A percentile compares a stretch with the other conserved stretches of the same genome.
Evolutionary conservation across 2,329 filamentous ascomycete genomes (phyloP).

Genomic region (Trichoderma oligosporum): DNA sequence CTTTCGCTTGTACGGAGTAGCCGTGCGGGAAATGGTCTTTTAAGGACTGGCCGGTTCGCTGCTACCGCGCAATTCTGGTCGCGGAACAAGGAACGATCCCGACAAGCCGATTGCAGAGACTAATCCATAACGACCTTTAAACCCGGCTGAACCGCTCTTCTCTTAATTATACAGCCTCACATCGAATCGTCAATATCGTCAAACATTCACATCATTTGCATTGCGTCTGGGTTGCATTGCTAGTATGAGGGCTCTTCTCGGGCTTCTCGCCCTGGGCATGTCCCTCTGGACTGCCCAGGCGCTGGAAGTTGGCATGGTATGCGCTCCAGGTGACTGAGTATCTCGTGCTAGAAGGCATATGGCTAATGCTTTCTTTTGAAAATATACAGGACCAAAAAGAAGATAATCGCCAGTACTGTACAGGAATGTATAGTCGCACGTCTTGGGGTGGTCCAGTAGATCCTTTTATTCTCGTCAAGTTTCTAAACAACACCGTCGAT

Average conservation of each 20-base stretch:
- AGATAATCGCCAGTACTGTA: constrained; percentile 76
- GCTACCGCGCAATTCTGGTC: constrained; percentile 12
- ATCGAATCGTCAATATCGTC: not conserved
- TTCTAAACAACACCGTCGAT: constrained; percentile 57
- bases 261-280: constrained; percentile 50
- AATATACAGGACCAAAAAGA: constrained; percentile 65
- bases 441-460: constrained; percentile 85
- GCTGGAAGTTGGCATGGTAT: constrained; percentile 57
- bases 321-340: constrained; percentile 21
- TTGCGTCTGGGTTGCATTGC: not conserved
- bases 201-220: not conserved
- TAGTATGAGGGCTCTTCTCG: constrained; percentile 54
- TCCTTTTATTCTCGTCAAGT: constrained; percentile 84
- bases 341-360: not conserved
- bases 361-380: constrained; percentile 24
- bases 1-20: not conserved
- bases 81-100: not conserved
- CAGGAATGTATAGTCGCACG: constrained; percentile 89
- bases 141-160: not conserved
- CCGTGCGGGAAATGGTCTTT: constrained; percentile 3
- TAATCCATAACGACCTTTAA: too few species aligned
- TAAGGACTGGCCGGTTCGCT: not conserved
- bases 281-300: constrained; percentile 52
- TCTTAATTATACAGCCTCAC: not conserved
- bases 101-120: not conserved